Evolutionary conservation across 108 stramenopile species (phyloP), one percentile per base, ranked within the genome.

Genomic region (Fragilariopsis cylindrus): DNA sequence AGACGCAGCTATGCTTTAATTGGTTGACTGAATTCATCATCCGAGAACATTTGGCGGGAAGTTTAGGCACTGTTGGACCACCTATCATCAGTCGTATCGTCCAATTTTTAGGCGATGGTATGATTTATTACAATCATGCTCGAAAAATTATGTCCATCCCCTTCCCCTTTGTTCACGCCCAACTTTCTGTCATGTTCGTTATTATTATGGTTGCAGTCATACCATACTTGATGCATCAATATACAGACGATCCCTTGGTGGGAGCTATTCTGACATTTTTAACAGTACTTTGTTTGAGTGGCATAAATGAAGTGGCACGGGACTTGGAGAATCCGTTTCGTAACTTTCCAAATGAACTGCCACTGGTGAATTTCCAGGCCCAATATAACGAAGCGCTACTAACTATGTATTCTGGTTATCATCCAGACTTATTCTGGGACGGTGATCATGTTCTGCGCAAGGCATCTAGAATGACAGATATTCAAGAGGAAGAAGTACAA

Each of bases 291-390:
- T 88, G 88, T 69, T 57, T 93, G 18, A 48, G 63, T 4, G 92
- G 88, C 4, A 80, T 93, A 65, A 85, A 93, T 68, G 92, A 91
- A 69, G 90, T 93, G 43, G 90, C 90, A 3, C 66, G 89, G 13
- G 92, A 91, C 69, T 81, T 93, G 68, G 90, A 91, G 69, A 93
- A 88, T 78, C 92, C 92, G 5, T 93, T 88, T 79, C 69, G 88
- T 9, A 90, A 89, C 76, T 85, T 87, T 41, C 91, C 92, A 44
- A 93, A 93, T 74, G 90, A 93, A 57, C 58, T 93, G 46, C 92
- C 92, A 19, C 57, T 93, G 13, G 83, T 84, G 49, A 88, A 87
- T 3, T 47, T 93, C 18, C 62, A 81, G 75, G 92, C 92, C 3
- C 69, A 84, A 63, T 91, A 76, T 78, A 93, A 93, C 62, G 92